Conservation (phyloP, 2,329 filamentous ascomycete genomes). For the Trichoderma sp. region DNA sequence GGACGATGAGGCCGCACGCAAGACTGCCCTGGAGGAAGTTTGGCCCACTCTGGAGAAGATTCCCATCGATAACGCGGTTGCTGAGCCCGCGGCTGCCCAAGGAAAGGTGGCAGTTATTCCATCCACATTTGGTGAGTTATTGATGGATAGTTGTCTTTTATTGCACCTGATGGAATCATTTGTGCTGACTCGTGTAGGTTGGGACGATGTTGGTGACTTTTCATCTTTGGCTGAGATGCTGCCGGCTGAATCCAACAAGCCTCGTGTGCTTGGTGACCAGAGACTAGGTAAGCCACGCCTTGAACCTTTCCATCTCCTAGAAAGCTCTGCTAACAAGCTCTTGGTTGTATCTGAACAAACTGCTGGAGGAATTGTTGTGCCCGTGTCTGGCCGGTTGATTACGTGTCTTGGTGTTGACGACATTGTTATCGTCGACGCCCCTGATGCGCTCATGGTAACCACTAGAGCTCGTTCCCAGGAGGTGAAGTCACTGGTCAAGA, state of each 20-base stretch:
- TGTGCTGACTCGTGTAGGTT: conserved; percentile 25
- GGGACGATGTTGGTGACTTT: conserved; percentile 33
- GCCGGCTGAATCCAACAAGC: conserved; percentile 30
- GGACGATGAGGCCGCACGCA: conserved; percentile 29
- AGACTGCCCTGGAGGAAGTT: conserved; percentile 28
- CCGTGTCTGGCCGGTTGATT: conserved; percentile 30
- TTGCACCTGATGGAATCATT: not conserved
- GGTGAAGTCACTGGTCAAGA: conserved; percentile 32
- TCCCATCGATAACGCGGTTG: conserved; percentile 32
- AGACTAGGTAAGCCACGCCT: conserved; percentile 26
- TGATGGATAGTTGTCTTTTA: not conserved
- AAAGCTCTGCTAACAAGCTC: not conserved
- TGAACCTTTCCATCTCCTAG: accelerated
- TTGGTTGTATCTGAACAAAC: conserved; percentile 30
- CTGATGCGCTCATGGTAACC: conserved; percentile 32
- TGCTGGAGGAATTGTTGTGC: conserved; percentile 31
- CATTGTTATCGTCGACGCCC: conserved; percentile 31
- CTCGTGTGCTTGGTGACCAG: conserved; percentile 29
- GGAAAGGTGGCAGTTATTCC: conserved; percentile 32
- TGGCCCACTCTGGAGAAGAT: conserved; percentile 31
- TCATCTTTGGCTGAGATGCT: conserved; percentile 32
- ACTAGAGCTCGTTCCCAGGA: conserved; percentile 32
- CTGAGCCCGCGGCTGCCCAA: conserved; percentile 31
- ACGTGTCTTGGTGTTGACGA: conserved; percentile 32
- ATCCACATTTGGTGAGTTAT: conserved; percentile 29